These are phyloP conservation scores for Hericium rajendrae DNA, from an alignment of 768 basidiomycete genomes.

Conservation along the genomic window DNA sequence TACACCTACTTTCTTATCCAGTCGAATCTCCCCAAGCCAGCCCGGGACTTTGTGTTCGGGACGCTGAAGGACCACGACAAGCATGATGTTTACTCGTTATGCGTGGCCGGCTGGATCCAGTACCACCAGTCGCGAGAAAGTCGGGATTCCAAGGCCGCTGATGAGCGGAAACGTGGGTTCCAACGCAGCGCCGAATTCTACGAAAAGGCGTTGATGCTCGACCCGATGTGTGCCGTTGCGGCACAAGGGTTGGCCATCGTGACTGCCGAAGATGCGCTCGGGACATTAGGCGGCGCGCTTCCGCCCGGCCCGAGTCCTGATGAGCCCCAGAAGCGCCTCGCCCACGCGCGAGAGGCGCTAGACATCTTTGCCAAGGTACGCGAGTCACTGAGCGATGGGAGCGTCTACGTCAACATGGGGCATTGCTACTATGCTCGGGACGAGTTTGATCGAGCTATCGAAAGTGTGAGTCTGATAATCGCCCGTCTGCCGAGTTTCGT, in stretches of 20 bases:
- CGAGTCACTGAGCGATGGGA: slow-evolving; percentile 73
- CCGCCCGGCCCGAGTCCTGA: slow-evolving; percentile 39
- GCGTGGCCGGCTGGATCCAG: slow-evolving; percentile 78
- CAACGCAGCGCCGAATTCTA: slow-evolving; percentile 83
- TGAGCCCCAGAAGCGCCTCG: slow-evolving; percentile 54
- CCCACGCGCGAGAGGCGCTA: slow-evolving; percentile 79
- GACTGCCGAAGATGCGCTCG: slow-evolving; percentile 85
- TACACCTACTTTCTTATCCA: slow-evolving; percentile 91
- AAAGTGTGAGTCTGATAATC: slow-evolving; percentile 50
- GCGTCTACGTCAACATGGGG: slow-evolving; percentile 92
- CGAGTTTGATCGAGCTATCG: slow-evolving; percentile 92
- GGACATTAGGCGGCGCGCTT: slow-evolving; percentile 47
- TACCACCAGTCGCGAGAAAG: slow-evolving; percentile 83
- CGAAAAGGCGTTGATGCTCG: slow-evolving; percentile 79
- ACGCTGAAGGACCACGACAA: slow-evolving; percentile 82
- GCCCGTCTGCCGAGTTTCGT: slow-evolving; percentile 20
- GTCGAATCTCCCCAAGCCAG: slow-evolving; percentile 55
- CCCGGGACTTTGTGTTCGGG: slow-evolving; percentile 83
- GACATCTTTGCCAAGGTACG: slow-evolving; percentile 86
- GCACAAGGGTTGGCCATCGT: slow-evolving; percentile 94
- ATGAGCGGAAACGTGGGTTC: slow-evolving; percentile 73
- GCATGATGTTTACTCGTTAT: slow-evolving; percentile 85
- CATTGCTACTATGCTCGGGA: slow-evolving; percentile 91
- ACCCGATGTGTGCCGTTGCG: slow-evolving; percentile 82
- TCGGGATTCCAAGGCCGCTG: slow-evolving; percentile 51